Conservation (phyloP, 1,284 basidiomycete genomes). For the Porogramme epimiltina region DNA sequence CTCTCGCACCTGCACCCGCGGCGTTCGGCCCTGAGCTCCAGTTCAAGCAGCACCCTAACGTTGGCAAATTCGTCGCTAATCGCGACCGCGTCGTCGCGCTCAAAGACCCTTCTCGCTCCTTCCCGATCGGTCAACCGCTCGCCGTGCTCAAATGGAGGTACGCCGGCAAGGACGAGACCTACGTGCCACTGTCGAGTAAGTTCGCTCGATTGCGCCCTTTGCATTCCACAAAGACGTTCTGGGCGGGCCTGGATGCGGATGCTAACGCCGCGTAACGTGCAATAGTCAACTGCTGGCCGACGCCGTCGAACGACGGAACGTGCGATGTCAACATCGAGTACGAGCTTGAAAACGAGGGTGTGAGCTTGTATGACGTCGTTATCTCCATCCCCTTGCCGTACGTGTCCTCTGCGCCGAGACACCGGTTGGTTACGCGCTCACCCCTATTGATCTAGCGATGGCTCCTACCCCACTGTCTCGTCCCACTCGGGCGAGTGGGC, state of each 20-base stretch:
- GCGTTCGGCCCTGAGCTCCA: constrained; percentile 77
- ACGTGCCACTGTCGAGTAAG: constrained; percentile 89
- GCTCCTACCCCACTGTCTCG: constrained; percentile 85
- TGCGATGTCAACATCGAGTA: constrained; percentile 97
- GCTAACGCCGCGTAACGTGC: constrained; percentile 9
- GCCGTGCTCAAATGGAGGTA: constrained; percentile 95
- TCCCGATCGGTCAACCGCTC: constrained; percentile 88
- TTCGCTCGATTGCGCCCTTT: constrained; percentile 14
- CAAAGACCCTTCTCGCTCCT: constrained; percentile 81
- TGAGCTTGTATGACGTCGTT: constrained; percentile 82
- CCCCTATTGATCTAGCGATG: constrained; percentile 47
- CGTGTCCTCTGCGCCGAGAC: constrained; percentile 34
- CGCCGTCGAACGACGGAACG: constrained; percentile 85
- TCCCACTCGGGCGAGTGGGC: constrained; percentile 81
- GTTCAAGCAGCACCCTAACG: constrained; percentile 97
- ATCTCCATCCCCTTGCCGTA: constrained; percentile 93
- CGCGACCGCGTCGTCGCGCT: constrained; percentile 76
- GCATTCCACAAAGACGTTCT: background rate
- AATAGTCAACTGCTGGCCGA: constrained; percentile 95
- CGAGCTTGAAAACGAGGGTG: constrained; percentile 85
- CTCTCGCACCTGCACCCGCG: constrained; percentile 62
- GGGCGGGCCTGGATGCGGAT: background rate
- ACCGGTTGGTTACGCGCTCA: constrained; percentile 1
- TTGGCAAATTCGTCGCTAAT: constrained; percentile 82
- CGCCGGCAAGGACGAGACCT: constrained; percentile 87